A percentile compares a stretch with the other conserved stretches of the same genome.
Conservation (phyloP, 2,329 filamentous ascomycete species). For the Ceratocystis destructans region DNA sequence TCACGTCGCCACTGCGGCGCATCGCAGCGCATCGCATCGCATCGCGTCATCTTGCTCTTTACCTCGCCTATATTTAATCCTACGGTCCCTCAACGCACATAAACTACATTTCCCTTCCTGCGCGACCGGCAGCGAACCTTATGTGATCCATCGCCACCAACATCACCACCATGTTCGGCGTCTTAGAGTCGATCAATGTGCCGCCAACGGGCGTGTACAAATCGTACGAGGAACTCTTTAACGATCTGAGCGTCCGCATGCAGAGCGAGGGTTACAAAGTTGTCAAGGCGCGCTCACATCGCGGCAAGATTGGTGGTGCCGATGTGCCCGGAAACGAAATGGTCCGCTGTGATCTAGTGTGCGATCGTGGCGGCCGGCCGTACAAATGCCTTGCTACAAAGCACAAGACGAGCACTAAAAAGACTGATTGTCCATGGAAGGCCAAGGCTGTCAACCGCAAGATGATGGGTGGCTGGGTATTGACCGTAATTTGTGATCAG, state of each 20-base stretch:
- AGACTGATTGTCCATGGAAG: slow-evolving; percentile 35
- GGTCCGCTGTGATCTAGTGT: slow-evolving; percentile 34
- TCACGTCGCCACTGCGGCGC: slow-evolving; percentile 5
- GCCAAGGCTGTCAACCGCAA: slow-evolving; percentile 34
- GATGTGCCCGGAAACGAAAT: slow-evolving; percentile 32
- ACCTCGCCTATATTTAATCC: neutral
- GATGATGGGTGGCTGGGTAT: slow-evolving; percentile 32
- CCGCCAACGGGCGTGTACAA: slow-evolving; percentile 28
- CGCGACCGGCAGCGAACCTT: slow-evolving; percentile 2
- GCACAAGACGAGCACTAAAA: slow-evolving; percentile 34
- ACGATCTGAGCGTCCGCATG: slow-evolving; percentile 30
- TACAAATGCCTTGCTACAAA: slow-evolving; percentile 34
- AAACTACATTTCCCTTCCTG: neutral
- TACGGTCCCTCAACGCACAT: neutral
- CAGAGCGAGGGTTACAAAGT: slow-evolving; percentile 35
- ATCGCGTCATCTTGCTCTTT: neutral
- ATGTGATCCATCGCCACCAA: slow-evolving; percentile 5
- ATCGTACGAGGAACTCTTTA: slow-evolving; percentile 32
- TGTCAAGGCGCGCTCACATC: slow-evolving; percentile 33
- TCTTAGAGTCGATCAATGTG: slow-evolving; percentile 30
- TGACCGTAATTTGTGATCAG: slow-evolving; percentile 32
- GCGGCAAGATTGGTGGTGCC: slow-evolving; percentile 30
- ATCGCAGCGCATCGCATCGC: neutral
- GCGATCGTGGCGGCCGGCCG: slow-evolving; percentile 32
- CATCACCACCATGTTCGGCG: slow-evolving; percentile 31